phyloP scores from a whole-genome alignment of 2,329 filamentous ascomycete species.

The Stachybotrys elegans region DNA sequence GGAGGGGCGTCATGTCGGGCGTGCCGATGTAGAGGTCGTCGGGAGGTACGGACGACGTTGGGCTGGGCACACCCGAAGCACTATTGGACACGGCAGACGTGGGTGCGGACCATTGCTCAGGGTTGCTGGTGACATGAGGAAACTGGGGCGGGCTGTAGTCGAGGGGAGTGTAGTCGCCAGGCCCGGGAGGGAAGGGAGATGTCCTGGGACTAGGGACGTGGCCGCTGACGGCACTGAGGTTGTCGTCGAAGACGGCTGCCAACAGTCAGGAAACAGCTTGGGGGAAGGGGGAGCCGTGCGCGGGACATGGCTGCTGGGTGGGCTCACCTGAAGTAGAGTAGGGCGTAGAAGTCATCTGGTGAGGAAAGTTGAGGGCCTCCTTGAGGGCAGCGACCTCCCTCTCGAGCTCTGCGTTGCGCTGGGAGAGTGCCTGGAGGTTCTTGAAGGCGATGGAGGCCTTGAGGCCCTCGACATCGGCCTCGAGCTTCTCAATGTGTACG shows the following conservation, averaged over 20 bases:
- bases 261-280: not conserved
- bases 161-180: constrained; percentile 37
- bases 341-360: constrained; percentile 8
- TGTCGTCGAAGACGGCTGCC: constrained; percentile 34
- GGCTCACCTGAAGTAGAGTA: no score
- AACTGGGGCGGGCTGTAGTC: constrained; percentile 34
- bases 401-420: constrained; percentile 49
- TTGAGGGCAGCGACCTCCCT: constrained; percentile 29
- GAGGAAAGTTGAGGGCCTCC: not conserved
- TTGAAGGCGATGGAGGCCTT: constrained; percentile 43
- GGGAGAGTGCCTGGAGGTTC: constrained; percentile 46
- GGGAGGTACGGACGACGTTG: constrained; percentile 39
- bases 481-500: constrained; percentile 75
- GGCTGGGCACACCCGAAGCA: constrained; percentile 46
- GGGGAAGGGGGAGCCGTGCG: not conserved
- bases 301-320: no score
- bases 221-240: constrained; percentile 31
- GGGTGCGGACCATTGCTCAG: constrained; percentile 40
- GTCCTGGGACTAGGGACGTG: constrained; percentile 38
- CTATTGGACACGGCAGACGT: constrained; percentile 33
- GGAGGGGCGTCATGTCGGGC: constrained; percentile 42
- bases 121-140: constrained; percentile 33
- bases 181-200: constrained; percentile 37
- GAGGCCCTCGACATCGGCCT: constrained; percentile 70
- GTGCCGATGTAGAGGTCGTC: constrained; percentile 40